Evolutionary conservation across 345 rosid genomes (phyloP).

Genomic region (Gynandropsis gynandra): DNA sequence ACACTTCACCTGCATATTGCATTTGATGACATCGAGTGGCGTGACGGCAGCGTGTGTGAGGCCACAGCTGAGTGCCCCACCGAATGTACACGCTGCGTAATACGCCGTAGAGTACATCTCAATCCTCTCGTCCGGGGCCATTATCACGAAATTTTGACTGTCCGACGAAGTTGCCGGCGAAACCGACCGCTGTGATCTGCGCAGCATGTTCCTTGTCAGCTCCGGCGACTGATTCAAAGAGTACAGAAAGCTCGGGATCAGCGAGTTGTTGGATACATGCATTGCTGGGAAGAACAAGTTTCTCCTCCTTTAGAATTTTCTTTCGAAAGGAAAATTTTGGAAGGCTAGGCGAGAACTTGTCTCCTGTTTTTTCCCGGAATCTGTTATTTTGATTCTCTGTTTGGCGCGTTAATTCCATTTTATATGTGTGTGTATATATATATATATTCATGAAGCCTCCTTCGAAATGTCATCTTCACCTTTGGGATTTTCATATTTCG

Average conservation of each 20-base stretch:
- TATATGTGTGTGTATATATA: no score
- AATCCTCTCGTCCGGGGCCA: slow-evolving; percentile 68
- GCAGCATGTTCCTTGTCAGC: slow-evolving; percentile 17
- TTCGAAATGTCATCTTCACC: no score
- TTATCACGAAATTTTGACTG: slow-evolving; percentile 30
- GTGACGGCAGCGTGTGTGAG: slow-evolving; percentile 82
- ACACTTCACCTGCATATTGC: slow-evolving; percentile 86
- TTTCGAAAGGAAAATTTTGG: neutral
- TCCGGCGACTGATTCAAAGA: slow-evolving; percentile 27
- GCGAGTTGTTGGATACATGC: slow-evolving; percentile 40
- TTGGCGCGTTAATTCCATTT: no score
- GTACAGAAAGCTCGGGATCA: slow-evolving; percentile 76
- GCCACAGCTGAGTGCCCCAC: slow-evolving; percentile 73
- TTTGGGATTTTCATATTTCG: no score
- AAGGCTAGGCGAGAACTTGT: neutral
- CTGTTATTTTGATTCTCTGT: no score
- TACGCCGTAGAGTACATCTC: slow-evolving; percentile 72
- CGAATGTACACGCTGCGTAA: slow-evolving; percentile 73
- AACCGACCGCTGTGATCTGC: slow-evolving; percentile 15
- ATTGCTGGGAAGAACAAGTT: slow-evolving; percentile 19
- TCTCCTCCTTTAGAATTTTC: slow-evolving; percentile 8
- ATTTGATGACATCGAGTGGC: slow-evolving; percentile 93
- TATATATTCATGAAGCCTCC: no score
- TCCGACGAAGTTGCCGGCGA: slow-evolving; percentile 15
- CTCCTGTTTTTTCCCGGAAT: no score